These are phyloP conservation scores for Primulina tabacum DNA, from an alignment of 257 asterid genomes.

Conservation along the genomic window DNA sequence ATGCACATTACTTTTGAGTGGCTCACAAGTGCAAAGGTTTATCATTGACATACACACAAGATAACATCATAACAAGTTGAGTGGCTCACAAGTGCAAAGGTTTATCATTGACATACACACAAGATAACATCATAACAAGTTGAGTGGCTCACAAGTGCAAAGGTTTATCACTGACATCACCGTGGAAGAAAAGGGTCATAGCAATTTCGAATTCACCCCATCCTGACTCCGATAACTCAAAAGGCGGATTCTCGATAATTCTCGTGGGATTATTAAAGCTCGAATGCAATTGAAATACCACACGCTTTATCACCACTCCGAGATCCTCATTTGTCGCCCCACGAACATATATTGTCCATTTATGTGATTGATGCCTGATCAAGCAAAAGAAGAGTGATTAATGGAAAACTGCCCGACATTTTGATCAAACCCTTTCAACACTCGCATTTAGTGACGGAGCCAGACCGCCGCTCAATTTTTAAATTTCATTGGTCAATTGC, in stretches of 20 bases:
- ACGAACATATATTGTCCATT: conserved; percentile 88
- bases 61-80: conserved; percentile 19
- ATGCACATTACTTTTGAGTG: conserved; percentile 12
- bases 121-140: conserved; percentile 9
- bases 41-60: conserved; percentile 41
- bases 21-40: conserved; percentile 93
- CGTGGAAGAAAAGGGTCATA: conserved; percentile 82
- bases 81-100: conserved; percentile 85
- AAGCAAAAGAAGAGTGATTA: conserved; percentile 8
- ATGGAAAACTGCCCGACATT: conserved; percentile 17
- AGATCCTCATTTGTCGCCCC: conserved; percentile 89
- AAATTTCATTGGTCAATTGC: too few relatives aligned
- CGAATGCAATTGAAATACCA: conserved; percentile 84
- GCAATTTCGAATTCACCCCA: conserved; percentile 99
- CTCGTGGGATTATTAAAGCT: conserved; percentile 84
- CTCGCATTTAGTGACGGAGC: background rate
- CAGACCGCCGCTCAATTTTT: too few relatives aligned
- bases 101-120: conserved; percentile 46
- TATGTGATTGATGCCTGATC: conserved; percentile 77
- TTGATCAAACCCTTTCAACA: conserved; percentile 31
- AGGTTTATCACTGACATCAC: conserved; percentile 74
- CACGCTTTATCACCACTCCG: conserved; percentile 79
- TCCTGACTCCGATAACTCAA: conserved; percentile 86
- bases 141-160: conserved; percentile 75
- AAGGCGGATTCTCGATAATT: conserved; percentile 71